Percentiles rank a stretch among this genome's conserved stretches.
phyloP scores from a whole-genome alignment of 164 flowering plant genomes.

The Echeveria elegans region DNA sequence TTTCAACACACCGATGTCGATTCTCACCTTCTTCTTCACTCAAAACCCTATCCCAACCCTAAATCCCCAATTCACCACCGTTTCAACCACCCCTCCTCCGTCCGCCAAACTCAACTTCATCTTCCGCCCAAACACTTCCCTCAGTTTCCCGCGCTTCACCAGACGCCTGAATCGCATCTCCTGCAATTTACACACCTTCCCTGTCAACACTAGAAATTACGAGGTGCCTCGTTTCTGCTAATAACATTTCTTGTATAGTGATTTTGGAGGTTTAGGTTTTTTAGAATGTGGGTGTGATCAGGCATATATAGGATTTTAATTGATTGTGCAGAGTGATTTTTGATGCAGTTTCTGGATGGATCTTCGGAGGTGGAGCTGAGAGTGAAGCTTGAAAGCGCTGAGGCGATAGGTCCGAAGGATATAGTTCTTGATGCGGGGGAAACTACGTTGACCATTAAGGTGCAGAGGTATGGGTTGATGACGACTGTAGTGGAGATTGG shows the following conservation, averaged over 20 bases:
- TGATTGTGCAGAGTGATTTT: neutral
- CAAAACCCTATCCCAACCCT: neutral
- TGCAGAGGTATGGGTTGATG: slow-evolving; percentile 30
- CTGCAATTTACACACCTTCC: slow-evolving; percentile 3
- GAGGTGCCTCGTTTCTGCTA: neutral
- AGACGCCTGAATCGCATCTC: neutral
- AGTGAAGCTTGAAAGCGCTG: slow-evolving; percentile 32
- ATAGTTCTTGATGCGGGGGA: slow-evolving; percentile 58
- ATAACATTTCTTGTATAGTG: neutral
- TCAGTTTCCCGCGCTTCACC: neutral
- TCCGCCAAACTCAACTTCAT: neutral
- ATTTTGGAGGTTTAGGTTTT: neutral
- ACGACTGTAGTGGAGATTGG: slow-evolving; percentile 54
- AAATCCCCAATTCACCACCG: neutral
- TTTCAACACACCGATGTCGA: neutral
- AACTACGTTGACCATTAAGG: slow-evolving; percentile 43
- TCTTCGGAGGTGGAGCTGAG: slow-evolving; percentile 77
- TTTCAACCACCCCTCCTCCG: neutral
- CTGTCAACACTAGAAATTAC: neutral
- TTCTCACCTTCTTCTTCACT: neutral
- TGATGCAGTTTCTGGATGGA: slow-evolving; percentile 72
- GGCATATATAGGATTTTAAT: neutral
- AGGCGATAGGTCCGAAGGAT: slow-evolving; percentile 37
- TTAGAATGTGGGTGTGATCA: neutral
- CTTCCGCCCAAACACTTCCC: neutral